phyloP scores from a whole-genome alignment of 768 basidiomycete species.

The Lepiota venenata region DNA sequence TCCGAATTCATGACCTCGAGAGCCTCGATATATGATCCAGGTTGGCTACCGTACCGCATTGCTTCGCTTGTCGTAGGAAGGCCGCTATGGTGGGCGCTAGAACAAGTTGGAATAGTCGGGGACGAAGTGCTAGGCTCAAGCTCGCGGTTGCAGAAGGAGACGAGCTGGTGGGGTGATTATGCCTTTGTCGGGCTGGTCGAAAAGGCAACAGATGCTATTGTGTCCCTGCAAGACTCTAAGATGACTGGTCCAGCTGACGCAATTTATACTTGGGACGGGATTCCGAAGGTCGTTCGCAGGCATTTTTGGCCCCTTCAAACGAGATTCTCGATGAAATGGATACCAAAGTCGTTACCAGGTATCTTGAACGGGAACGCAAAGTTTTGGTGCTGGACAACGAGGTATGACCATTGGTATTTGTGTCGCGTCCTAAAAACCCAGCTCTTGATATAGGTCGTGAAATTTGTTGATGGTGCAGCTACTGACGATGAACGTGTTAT shows the following conservation, averaged over 20 bases:
- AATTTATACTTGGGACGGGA: conserved; percentile 54
- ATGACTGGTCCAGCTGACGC: conserved; percentile 50
- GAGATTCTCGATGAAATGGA: conserved; percentile 55
- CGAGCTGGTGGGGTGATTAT: conserved; percentile 65
- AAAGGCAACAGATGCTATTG: conserved; percentile 56
- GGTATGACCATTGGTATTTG: conserved; percentile 38
- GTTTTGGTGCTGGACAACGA: conserved; percentile 63
- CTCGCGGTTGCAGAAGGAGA: conserved; percentile 34
- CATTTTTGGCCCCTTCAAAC: conserved; percentile 22
- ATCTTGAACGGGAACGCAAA: conserved; percentile 72
- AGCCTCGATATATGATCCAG: conserved; percentile 64
- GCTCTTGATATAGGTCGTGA: conserved; percentile 58
- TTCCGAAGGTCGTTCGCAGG: conserved; percentile 63
- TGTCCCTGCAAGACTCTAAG: conserved; percentile 38
- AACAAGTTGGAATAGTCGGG: conserved; percentile 70
- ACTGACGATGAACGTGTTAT: conserved; percentile 42
- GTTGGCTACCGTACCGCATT: conserved; percentile 67
- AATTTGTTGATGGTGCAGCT: conserved; percentile 53
- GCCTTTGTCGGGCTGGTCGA: conserved; percentile 66
- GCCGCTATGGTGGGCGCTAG: conserved; percentile 86
- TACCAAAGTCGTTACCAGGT: conserved; percentile 66
- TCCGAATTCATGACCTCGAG: conserved; percentile 52
- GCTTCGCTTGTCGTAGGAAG: conserved; percentile 70
- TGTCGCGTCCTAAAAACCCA: too few relatives aligned
- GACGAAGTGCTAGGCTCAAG: conserved; percentile 44